A percentile compares a stretch with the other conserved stretches of the same genome.
Conservation (phyloP, 83 land plant species). For the Picea abies region DNA sequence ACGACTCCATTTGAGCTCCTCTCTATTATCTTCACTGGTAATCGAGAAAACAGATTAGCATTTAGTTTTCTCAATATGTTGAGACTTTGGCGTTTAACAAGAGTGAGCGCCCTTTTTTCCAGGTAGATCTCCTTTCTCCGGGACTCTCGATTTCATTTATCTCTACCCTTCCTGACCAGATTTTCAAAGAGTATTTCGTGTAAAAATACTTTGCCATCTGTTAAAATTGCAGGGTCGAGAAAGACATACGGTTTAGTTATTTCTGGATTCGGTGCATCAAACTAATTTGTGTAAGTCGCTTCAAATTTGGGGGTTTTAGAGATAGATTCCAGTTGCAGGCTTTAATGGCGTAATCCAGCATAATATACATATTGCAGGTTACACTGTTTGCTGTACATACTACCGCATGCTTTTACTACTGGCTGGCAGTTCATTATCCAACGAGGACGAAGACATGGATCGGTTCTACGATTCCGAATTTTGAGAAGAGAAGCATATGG, state of each 20-base stretch:
- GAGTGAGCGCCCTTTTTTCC: constrained; percentile 50
- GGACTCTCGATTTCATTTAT: background rate
- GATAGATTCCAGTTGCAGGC: too few species aligned
- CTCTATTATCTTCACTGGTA: constrained; percentile 28
- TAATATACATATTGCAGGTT: constrained; percentile 14
- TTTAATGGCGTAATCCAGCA: too few species aligned
- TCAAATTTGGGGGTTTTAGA: too few species aligned
- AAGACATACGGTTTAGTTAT: constrained; percentile 50
- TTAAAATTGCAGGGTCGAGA: constrained; percentile 48
- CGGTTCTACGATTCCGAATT: constrained; percentile 29
- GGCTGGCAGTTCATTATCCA: constrained; percentile 49
- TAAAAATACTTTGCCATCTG: too few species aligned
- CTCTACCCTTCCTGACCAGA: background rate
- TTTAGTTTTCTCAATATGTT: constrained; percentile 56
- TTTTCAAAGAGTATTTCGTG: background rate
- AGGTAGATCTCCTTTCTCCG: constrained; percentile 19
- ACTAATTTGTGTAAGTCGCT: constrained; percentile 54
- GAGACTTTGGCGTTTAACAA: constrained; percentile 58
- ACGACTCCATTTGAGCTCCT: constrained; percentile 51
- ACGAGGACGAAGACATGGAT: constrained; percentile 48
- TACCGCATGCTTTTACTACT: constrained; percentile 41
- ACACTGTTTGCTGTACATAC: constrained; percentile 23
- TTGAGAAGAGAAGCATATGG: constrained; percentile 46
- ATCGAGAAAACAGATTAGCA: background rate
- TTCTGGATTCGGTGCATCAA: constrained; percentile 54